A percentile compares a stretch with the other conserved stretches of the same genome.
Conservation (phyloP, 805 yeast genomes). For the Scheffersomyces coipomensis region DNA sequence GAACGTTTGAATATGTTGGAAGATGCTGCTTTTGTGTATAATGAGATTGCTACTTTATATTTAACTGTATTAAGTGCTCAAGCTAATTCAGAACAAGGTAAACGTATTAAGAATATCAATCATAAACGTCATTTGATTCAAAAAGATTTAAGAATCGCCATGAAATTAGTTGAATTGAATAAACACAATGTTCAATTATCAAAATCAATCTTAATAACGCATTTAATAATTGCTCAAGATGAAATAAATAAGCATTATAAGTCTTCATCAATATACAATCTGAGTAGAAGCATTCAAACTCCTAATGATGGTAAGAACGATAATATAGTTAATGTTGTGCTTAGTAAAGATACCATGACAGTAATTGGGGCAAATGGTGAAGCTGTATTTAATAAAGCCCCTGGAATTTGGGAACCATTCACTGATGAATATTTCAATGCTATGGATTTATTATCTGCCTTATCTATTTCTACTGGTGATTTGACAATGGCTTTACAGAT, state of each 20-base stretch:
- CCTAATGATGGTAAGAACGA: constrained; percentile 2
- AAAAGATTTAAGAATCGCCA: constrained; percentile 66
- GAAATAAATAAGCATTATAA: constrained; percentile 40
- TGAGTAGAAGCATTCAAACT: not conserved
- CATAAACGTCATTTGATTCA: constrained; percentile 60
- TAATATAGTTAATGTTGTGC: constrained; percentile 11
- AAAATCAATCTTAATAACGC: constrained; percentile 60
- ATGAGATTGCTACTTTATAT: constrained; percentile 62
- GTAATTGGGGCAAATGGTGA: constrained; percentile 11
- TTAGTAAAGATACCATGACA: constrained; percentile 14
- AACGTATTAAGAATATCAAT: constrained; percentile 17
- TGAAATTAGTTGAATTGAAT: constrained; percentile 63
- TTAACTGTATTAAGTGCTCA: constrained; percentile 47
- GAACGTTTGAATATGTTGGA: constrained; percentile 61
- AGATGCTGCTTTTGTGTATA: constrained; percentile 67
- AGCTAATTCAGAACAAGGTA: constrained; percentile 23
- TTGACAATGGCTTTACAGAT: constrained; percentile 57
- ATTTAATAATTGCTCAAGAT: constrained; percentile 62
- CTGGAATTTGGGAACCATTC: constrained; percentile 68
- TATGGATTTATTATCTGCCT: constrained; percentile 71
- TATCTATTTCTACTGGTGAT: constrained; percentile 70
- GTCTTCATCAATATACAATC: constrained; percentile 1
- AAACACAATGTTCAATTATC: constrained; percentile 46
- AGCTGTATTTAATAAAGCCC: constrained; percentile 31
- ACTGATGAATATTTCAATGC: constrained; percentile 76